phyloP scores from a whole-genome alignment of 2,329 filamentous ascomycete species.

The Mycogone perniciosa region DNA sequence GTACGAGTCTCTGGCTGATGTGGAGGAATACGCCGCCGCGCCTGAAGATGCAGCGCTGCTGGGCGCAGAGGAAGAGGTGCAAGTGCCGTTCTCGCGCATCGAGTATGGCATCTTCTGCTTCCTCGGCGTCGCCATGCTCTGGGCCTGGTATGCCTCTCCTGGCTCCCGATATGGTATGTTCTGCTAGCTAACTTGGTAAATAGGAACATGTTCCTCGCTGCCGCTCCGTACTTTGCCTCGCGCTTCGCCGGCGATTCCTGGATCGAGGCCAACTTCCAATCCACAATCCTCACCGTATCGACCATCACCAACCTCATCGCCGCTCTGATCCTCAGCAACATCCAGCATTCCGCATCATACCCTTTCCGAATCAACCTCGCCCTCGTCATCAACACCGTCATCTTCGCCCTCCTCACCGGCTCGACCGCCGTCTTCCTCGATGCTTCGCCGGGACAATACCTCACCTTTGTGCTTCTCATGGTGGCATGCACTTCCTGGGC shows the following conservation, averaged over 20 bases:
- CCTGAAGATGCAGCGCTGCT: slow-evolving; percentile 7
- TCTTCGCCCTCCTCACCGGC: slow-evolving; percentile 71
- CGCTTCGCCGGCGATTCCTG: slow-evolving; percentile 67
- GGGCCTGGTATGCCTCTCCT: slow-evolving; percentile 71
- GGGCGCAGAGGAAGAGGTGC: slow-evolving; percentile 5
- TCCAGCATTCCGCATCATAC: slow-evolving; percentile 80
- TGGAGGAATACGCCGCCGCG: slow-evolving; percentile 1
- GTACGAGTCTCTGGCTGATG: slow-evolving; percentile 27
- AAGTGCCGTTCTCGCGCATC: slow-evolving; percentile 66
- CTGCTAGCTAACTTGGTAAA: slow-evolving; percentile 8
- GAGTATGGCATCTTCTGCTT: slow-evolving; percentile 83
- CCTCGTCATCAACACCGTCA: slow-evolving; percentile 67
- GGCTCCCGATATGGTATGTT: not conserved
- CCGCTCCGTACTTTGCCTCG: slow-evolving; percentile 83
- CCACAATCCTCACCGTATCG: slow-evolving; percentile 79
- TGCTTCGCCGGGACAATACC: slow-evolving; percentile 60
- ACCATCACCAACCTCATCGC: slow-evolving; percentile 74
- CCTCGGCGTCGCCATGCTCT: slow-evolving; percentile 88
- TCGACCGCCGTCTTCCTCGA: slow-evolving; percentile 67
- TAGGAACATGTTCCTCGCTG: slow-evolving; percentile 98
- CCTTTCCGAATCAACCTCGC: slow-evolving; percentile 76
- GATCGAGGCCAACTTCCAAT: slow-evolving; percentile 79
- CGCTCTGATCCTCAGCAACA: slow-evolving; percentile 69
- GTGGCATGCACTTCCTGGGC: slow-evolving; percentile 74
- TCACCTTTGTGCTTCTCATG: slow-evolving; percentile 75